Evolutionary conservation across 441 rosid genomes (phyloP), one percentile per base, ranked within the genome.

Genomic region (Erodium chrysanthum): DNA sequence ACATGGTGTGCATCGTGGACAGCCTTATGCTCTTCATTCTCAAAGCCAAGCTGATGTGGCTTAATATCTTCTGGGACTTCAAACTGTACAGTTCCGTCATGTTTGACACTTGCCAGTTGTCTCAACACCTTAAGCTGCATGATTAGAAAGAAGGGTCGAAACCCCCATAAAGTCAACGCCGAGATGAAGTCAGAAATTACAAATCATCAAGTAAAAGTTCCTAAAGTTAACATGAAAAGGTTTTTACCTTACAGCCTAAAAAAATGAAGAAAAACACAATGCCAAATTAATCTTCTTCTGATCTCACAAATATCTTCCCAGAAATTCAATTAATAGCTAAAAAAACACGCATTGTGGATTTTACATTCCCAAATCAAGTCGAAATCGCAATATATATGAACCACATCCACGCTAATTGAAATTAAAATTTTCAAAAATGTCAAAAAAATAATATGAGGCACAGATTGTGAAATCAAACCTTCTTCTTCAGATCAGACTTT

Each of bases 61-160:
- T 80, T 88, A 71, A 84, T 86, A 79, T 88, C 90, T 54, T 73
- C 88, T 35, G 95, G 95, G 67, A 95, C 84, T 67, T 88, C 88
- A 84, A 95, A 82, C 67, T 83, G 97, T 62, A 95, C 97, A 1
- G 98, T 90, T 70, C 99, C 99, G 76, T 94, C 85, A 83, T 86
- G 84, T 84, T 92, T 91, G 56, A 94, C 92, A n/a, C 97, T 94
- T 71, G 96, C 96, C 77, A 94, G 85, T 79, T 96, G 86, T 66
- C 85, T 91, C 76, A 94, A 70, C 83, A 94, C 79, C 73, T 81
- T 79, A 67, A 87, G 83, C 97, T 91, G 92, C 92, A 83, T 69
- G 68, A 60, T 44, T 76, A 74, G 50, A 66, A 37, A 37, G 42
- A 37, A 37, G 7, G 42, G 42, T 37, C 8, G 42, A 37, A 7